Percentiles rank a stretch among this genome's conserved stretches.
Evolutionary conservation across 768 basidiomycete genomes (phyloP).

Genomic region (Lyophyllum semitale): DNA sequence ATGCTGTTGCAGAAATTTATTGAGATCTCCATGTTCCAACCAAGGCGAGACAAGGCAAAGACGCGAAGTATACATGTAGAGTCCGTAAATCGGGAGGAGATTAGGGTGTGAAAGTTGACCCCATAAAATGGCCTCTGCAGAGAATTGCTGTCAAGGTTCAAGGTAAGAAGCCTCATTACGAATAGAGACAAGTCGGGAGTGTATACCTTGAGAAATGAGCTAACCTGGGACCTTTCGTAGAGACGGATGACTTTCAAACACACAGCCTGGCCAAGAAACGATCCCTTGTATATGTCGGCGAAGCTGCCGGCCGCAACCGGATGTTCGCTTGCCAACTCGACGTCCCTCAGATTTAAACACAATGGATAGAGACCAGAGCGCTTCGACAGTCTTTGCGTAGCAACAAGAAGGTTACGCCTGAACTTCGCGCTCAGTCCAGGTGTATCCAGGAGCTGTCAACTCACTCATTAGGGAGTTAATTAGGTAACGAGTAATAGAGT

Average conservation of each 20-base stretch:
- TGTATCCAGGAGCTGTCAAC: constrained; percentile 4
- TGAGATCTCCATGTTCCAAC: constrained; percentile 37
- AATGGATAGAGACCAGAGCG: constrained; percentile 8
- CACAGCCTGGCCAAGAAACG: constrained; percentile 5
- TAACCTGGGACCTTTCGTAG: constrained; percentile 8
- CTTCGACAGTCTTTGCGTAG: no score
- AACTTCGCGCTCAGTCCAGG: constrained; percentile 1
- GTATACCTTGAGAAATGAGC: constrained; percentile 1
- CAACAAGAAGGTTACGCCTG: no score
- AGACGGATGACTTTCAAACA: no score
- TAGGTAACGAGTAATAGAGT: background rate
- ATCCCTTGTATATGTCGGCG: constrained; percentile 8
- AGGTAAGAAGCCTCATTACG: background rate
- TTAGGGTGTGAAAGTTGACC: no score
- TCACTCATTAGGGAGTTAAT: background rate
- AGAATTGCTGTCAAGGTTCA: no score
- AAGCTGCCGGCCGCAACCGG: constrained; percentile 4
- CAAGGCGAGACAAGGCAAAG: constrained; percentile 36
- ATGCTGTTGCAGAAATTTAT: constrained; percentile 17
- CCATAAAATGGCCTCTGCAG: no score
- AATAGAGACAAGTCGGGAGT: background rate
- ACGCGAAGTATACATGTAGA: constrained; percentile 21
- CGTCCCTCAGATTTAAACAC: constrained; percentile 7
- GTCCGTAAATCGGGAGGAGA: no score
- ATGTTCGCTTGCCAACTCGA: background rate